These are phyloP conservation scores for Stipa capillata DNA, from an alignment of 176 grass and related monocot genomes.

Conservation along the genomic window DNA sequence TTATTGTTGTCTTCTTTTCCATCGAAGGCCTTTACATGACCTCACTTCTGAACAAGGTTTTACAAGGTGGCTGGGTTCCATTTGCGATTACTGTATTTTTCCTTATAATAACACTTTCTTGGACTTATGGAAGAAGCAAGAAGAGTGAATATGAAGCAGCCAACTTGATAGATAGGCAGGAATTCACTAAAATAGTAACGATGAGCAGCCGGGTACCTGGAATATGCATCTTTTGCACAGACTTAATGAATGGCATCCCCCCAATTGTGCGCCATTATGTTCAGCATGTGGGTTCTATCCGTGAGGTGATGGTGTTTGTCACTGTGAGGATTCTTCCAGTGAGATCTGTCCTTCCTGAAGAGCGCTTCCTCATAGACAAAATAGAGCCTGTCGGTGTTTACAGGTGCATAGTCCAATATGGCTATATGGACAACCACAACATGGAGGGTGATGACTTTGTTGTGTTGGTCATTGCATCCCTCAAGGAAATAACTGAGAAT, in stretches of 20 bases:
- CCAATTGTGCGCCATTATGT: conserved; percentile 64
- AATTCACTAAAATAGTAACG: conserved; percentile 30
- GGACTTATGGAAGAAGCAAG: conserved; percentile 80
- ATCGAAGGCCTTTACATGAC: conserved; percentile 62
- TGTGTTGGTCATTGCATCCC: conserved; percentile 41
- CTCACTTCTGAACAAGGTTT: conserved; percentile 63
- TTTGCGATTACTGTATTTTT: conserved; percentile 73
- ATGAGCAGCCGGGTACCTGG: conserved; percentile 42
- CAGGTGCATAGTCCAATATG: conserved; percentile 72
- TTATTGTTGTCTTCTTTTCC: conserved; percentile 27
- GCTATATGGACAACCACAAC: conserved; percentile 66
- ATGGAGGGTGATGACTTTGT: conserved; percentile 61
- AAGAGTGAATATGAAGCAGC: conserved; percentile 49
- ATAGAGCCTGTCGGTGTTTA: conserved; percentile 59
- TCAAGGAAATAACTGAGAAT: conserved; percentile 44
- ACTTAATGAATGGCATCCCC: conserved; percentile 76
- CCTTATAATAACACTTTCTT: conserved; percentile 61
- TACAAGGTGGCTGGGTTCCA: conserved; percentile 78
- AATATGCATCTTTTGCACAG: conserved; percentile 68
- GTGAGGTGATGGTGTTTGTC: conserved; percentile 64
- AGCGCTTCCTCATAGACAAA: conserved; percentile 61
- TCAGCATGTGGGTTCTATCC: conserved; percentile 46
- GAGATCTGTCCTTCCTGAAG: conserved; percentile 49
- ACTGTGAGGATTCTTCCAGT: conserved; percentile 60
- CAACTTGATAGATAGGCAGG: conserved; percentile 41